phyloP scores from a whole-genome alignment of 768 basidiomycete genomes.

The Albatrellus ellisii region DNA sequence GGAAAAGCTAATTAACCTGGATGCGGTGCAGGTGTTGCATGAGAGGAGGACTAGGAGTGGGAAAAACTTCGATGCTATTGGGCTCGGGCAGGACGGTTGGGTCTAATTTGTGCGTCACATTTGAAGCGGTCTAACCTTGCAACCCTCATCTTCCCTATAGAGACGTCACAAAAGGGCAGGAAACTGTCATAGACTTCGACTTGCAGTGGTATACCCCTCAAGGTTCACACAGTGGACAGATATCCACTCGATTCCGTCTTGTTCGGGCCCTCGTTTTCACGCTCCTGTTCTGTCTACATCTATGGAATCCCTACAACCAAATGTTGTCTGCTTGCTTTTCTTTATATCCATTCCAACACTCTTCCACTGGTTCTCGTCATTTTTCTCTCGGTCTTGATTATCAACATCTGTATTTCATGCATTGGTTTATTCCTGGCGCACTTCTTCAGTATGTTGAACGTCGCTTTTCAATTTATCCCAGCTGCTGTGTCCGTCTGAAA shows the following conservation, averaged over 20 bases:
- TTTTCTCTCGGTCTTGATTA: neutral
- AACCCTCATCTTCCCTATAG: slow-evolving; percentile 25
- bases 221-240: neutral
- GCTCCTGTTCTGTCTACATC: slow-evolving; percentile 5
- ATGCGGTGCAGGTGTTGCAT: slow-evolving; percentile 52
- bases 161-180: neutral
- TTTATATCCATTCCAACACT: slow-evolving; percentile 10
- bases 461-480: slow-evolving; percentile 4
- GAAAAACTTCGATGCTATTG: slow-evolving; percentile 74
- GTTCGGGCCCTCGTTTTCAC: neutral
- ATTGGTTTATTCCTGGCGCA: slow-evolving; percentile 8
- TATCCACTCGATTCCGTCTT: slow-evolving; percentile 7
- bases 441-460: slow-evolving; percentile 2
- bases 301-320: slow-evolving; percentile 8
- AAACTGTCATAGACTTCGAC: neutral
- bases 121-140: slow-evolving; percentile 29
- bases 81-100: slow-evolving; percentile 68
- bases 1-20: slow-evolving; percentile 71
- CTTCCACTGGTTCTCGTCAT: neutral
- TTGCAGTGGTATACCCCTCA: neutral
- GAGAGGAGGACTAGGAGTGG: slow-evolving; percentile 75
- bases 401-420: slow-evolving; percentile 13
- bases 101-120: slow-evolving; percentile 38
- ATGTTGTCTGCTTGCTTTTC: slow-evolving; percentile 3
- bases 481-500: slow-evolving; percentile 10